Evolutionary conservation across 306 rosid species (phyloP), one percentile per base, ranked within the genome.

Genomic region (barrel medic (Medicago truncatula)): DNA sequence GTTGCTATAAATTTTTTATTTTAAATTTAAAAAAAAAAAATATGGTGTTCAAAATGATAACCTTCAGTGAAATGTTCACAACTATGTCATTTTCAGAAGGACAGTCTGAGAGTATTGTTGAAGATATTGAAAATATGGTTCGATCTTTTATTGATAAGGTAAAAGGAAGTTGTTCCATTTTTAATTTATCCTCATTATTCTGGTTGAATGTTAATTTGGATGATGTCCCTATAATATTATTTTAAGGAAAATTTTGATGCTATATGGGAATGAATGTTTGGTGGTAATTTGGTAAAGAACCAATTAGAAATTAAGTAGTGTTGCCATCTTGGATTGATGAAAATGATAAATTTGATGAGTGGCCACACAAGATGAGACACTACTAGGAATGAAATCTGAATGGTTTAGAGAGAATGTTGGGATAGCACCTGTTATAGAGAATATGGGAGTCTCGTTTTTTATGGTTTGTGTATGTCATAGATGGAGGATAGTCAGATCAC

Each of bases 91-190:
- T 56, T 83, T 40, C 88, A 92, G 98, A 92, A 80, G 96, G 98
- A 76, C 98, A 92, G 78, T 89, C 94, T 34, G 92, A 92, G 61
- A 84, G 86, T 86, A 89, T 89, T 69, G 98, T 79, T 80, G 43
- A 92, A 80, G 98, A 92, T 78, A 92, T 92, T 66, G 98, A 92
- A 84, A 65, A 9, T 67, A 92, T 92, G 98, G 98, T 90, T 75
- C 90, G 90, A 75, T 68, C 90, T 76, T 90, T 86, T 74, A 89
- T 92, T 70, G 94, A 87, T 70, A 92, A 90, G 96, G 98, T 92
- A 83, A 79, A 69, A 50, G 36, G 25, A 40, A 36, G 16, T 36
- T 64, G 70, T 65, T 17, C 21, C 3, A 2, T 44, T 59, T 16
- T 66, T 72, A 28, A 34, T 69, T 69, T 57, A 4, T 73, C 20